A percentile compares a stretch with the other conserved stretches of the same genome.
Evolutionary conservation across 2,329 filamentous ascomycete species (phyloP).

Genomic region (Rugonectria rugulosa): DNA sequence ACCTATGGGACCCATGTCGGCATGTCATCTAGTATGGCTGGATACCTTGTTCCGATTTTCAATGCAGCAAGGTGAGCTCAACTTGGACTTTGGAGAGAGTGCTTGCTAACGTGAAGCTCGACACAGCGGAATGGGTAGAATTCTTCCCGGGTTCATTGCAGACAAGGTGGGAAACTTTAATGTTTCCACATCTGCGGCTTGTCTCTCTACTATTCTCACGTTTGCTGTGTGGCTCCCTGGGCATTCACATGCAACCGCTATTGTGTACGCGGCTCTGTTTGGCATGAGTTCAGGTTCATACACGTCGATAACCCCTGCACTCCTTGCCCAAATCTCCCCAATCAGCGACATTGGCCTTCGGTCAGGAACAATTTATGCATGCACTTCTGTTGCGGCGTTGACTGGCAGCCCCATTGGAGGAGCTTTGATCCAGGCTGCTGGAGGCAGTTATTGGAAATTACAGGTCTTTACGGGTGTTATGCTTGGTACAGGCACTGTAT

Average conservation of each 20-base stretch:
- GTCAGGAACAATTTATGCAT: conserved; percentile 48
- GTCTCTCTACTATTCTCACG: conserved; percentile 35
- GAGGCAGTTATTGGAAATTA: conserved; percentile 1
- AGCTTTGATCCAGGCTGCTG: conserved; percentile 13
- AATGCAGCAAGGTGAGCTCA: conserved; percentile 42
- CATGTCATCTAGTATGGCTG: neutral
- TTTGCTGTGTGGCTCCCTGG: conserved; percentile 49
- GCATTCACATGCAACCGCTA: conserved; percentile 30
- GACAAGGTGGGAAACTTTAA: conserved; percentile 51
- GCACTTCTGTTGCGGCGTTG: conserved; percentile 25
- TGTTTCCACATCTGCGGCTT: conserved; percentile 54
- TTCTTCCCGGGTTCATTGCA: conserved; percentile 43
- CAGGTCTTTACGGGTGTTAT: conserved; percentile 3
- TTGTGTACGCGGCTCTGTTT: conserved; percentile 44
- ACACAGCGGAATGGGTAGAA: conserved; percentile 44
- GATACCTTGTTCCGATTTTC: conserved; percentile 36
- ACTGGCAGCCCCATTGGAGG: conserved; percentile 35
- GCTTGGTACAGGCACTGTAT: conserved; percentile 1
- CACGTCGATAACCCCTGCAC: conserved; percentile 41
- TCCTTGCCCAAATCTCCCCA: conserved; percentile 59
- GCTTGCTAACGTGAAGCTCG: neutral
- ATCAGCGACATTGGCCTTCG: conserved; percentile 62
- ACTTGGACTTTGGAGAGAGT: neutral
- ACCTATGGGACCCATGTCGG: neutral
- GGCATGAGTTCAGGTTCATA: conserved; percentile 47